Evolutionary conservation across 2,329 filamentous ascomycete species (phyloP), one percentile per base, ranked within the genome.

Genomic region (Talaromyces sp.): DNA sequence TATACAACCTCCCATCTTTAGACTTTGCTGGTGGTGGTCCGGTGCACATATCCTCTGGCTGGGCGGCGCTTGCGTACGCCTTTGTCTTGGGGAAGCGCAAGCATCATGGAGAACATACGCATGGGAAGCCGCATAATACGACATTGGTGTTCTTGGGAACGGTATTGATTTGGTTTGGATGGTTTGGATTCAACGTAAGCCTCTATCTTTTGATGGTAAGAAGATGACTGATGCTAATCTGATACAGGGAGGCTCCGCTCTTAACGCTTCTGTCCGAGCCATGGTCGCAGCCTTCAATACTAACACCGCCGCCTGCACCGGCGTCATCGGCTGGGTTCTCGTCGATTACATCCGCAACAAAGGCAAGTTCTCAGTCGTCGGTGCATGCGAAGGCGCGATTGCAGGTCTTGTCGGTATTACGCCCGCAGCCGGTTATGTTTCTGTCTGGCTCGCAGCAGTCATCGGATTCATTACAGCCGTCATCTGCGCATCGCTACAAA

Each of bases 21-120:
- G 90, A 92, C 76, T 92, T 91, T 71, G 89, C 90, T 39, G 90
- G 90, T 52, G 89, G 89, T 54, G 90, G 89, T 13, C 89, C 90
- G 43, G 90, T 92, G 22, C 90, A 92, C 78, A 90, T 92, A 72
- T 85, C 88, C 22, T 90, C 87, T 1, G 89, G 90, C 41, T 87
- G 88, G 65, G 87, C 88, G 22, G 89, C 89, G 11, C 84, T 92
- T 49, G 89, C 90, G 47, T 90, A 91, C 81, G 87, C 87, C 22
- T 79, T 91, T 67, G 90, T 92, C 82, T 84, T 92, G 64, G 90
- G 90, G 66, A 89, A 88, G 77, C 87, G 90, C 56, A 85, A 83
- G 71, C 83, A 85, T 60, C 83, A 87, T 67, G 72, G 71, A 13
- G 72, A 75, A 33, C 83, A 84, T 67, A 83, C 85, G 47, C 83